phyloP scores from a whole-genome alignment of 176 grass and related monocot species.

The Poa annua region DNA sequence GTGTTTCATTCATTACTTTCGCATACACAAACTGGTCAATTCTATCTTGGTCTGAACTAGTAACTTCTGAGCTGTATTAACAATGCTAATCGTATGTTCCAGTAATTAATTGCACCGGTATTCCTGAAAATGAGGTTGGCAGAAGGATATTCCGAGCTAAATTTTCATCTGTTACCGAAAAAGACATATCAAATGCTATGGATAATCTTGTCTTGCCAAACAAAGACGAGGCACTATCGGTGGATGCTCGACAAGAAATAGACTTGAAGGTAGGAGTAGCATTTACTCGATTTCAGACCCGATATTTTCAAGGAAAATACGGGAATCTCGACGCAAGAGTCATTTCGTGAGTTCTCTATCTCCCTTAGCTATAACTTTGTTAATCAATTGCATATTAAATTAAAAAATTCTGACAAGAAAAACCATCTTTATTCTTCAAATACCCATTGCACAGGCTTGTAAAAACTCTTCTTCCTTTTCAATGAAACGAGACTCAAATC shows the following conservation, averaged over 20 bases:
- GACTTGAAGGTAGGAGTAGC: conserved; percentile 98
- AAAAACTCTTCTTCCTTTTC: too few relatives aligned
- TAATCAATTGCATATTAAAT: conserved; percentile 20
- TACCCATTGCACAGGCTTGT: not conserved
- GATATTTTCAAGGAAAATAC: conserved; percentile 97
- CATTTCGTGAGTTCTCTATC: conserved; percentile 86
- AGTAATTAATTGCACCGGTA: conserved; percentile 90
- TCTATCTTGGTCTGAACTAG: not conserved
- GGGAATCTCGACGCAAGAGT: conserved; percentile 99
- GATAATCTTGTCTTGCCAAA: conserved; percentile 82
- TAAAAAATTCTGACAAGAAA: not conserved
- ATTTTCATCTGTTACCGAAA: conserved; percentile 96
- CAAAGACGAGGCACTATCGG: conserved; percentile 83
- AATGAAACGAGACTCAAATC: too few relatives aligned
- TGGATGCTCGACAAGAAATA: conserved; percentile 97
- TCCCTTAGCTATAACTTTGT: conserved; percentile 34
- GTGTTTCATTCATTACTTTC: conserved; percentile 21
- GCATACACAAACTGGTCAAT: not conserved
- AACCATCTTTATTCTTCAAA: conserved; percentile 19
- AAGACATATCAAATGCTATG: conserved; percentile 85
- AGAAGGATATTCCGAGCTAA: conserved; percentile 83
- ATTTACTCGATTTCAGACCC: conserved; percentile 97
- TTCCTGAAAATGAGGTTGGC: conserved; percentile 78
- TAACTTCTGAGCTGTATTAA: not conserved
- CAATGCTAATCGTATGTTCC: conserved; percentile 29